Evolutionary conservation across 2,329 filamentous ascomycete genomes (phyloP), one percentile per base, ranked within the genome.

Genomic region (Lasiodiplodia citricola): DNA sequence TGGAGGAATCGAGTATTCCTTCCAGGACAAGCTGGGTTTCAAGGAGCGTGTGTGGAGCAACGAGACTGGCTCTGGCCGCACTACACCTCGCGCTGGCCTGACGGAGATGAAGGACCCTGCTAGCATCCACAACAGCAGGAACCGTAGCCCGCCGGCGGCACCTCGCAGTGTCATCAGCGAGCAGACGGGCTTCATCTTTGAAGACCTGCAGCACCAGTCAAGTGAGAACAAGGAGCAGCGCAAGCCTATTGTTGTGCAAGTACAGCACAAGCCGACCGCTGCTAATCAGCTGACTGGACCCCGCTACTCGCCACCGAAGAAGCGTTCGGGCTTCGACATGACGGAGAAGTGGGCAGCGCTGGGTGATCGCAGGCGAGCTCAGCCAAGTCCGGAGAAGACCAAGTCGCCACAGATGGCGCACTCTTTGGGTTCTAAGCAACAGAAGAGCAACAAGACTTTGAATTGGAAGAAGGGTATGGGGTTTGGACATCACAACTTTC

Each of bases 301-400:
- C 68, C 86, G 86, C 68, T 89, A 91, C 74, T 88, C 89, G 18
- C 87, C 91, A 54, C 86, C 90, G 35, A 83, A 88, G 25, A 93
- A 92, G 83, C 87, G 87, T 67, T 83, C 80, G 28, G 55, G 66
- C 66, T 68, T 68, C 57, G 56, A 68, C 47, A 68, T 62, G 66
- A 78, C 92, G 65, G 95, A 97, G 81, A 97, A 97, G 79, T 98
- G 95, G 95, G 89, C 92, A 28, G 92, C 90, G 14, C 85, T 98
- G 60, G 95, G 95, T 71, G 92, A 97, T 78, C 91, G 92, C 75
- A 88, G 95, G 67, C 90, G 94, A 70, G 92, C 74, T 88, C 69
- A 88, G 86, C 76, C 86, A 55, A 68, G 65, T 70, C 85, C 78
- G 54, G 50, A 68, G 74, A 83, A 83, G 74, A 77, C 79, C 68